These are phyloP conservation scores for Aureobasidium sp. DNA, from an alignment of 2,329 filamentous ascomycete genomes.

Conservation along the genomic window DNA sequence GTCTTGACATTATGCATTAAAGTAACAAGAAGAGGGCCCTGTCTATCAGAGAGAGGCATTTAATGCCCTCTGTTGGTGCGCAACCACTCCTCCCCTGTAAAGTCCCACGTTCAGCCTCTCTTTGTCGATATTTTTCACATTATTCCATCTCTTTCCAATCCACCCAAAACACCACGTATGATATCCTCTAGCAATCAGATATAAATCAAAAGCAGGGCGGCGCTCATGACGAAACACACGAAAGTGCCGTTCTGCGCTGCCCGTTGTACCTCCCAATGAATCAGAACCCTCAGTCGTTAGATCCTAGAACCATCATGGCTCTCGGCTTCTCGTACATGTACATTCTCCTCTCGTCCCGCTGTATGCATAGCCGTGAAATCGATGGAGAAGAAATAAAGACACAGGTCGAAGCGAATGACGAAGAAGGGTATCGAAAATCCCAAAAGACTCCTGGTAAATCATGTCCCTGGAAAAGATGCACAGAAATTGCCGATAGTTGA, in stretches of 20 bases:
- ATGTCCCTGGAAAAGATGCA: neutral
- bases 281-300: neutral
- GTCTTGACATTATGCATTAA: constrained; percentile 13
- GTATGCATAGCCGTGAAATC: constrained; percentile 5
- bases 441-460: neutral
- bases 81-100: neutral
- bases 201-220: neutral
- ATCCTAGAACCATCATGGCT: neutral
- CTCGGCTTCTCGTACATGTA: neutral
- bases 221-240: neutral
- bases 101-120: neutral
- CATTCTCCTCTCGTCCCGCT: neutral
- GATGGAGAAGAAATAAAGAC: constrained; percentile 7
- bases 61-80: neutral
- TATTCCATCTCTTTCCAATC: neutral
- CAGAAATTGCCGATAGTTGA: neutral
- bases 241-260: neutral
- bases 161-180: neutral
- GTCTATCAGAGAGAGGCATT: neutral
- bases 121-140: constrained; percentile 1
- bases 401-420: constrained; percentile 15
- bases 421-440: constrained; percentile 13
- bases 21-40: neutral
- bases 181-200: constrained; percentile 6
- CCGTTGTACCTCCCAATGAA: neutral